These are phyloP conservation scores for Cardamine chenopodiifolia DNA, from an alignment of 345 rosid species.

Conservation along the genomic window DNA sequence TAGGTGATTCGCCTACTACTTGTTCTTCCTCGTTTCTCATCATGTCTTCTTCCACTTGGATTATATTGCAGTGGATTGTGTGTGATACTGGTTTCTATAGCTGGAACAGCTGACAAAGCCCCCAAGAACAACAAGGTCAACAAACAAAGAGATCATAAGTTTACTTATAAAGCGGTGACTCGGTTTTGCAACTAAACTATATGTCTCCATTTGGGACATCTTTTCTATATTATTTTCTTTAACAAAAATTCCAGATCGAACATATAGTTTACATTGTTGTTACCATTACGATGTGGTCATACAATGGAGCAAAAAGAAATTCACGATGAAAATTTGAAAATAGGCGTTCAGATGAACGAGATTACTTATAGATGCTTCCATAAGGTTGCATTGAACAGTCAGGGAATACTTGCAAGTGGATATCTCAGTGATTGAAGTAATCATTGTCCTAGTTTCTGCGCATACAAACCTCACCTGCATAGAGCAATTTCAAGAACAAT, in stretches of 20 bases:
- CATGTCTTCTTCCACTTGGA: conserved; percentile 53
- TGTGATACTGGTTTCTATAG: conserved; percentile 92
- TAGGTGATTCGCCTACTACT: conserved; percentile 43
- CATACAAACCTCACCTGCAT: conserved; percentile 94
- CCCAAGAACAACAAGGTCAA: conserved; percentile 16
- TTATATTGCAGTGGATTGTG: conserved; percentile 75
- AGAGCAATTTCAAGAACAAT: conserved; percentile 18
- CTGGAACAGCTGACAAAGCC: conserved; percentile 70
- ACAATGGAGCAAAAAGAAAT: neutral
- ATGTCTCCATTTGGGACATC: neutral
- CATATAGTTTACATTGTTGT: neutral
- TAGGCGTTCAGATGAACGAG: conserved; percentile 8
- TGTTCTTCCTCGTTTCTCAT: conserved; percentile 47
- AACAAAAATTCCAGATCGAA: neutral
- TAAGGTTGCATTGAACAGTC: conserved; percentile 69
- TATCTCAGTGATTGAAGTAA: conserved; percentile 86
- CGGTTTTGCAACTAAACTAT: neutral
- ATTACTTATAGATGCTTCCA: conserved; percentile 90
- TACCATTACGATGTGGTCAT: neutral
- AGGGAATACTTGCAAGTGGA: conserved; percentile 97
- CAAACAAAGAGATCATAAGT: conserved; percentile 11
- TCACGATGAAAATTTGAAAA: neutral
- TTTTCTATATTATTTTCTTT: neutral
- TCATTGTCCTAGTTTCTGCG: conserved; percentile 86
- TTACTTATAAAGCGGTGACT: neutral